phyloP scores from a whole-genome alignment of 441 rosid species.

The Corymbia citriodora region DNA sequence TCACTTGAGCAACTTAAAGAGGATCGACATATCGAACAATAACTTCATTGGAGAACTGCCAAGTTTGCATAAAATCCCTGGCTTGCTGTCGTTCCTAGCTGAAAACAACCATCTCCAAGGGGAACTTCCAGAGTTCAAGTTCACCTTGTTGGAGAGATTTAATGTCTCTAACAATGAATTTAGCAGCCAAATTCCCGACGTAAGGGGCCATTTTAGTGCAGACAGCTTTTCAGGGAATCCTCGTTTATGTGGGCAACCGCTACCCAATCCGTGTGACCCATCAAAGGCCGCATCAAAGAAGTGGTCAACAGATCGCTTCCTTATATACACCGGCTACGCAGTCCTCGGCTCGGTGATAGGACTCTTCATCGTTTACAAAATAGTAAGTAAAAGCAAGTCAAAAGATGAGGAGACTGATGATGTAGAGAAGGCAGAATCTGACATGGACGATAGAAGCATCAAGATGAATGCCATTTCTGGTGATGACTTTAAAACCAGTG shows the following conservation, averaged over 20 bases:
- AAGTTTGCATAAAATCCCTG: neutral
- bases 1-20: neutral
- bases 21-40: neutral
- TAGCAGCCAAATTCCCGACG: neutral
- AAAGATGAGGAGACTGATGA: slow-evolving; percentile 3
- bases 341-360: slow-evolving; percentile 20
- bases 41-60: slow-evolving; percentile 2
- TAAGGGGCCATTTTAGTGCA: neutral
- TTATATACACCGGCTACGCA: slow-evolving; percentile 45
- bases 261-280: neutral
- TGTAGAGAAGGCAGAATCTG: neutral
- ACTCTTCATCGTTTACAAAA: slow-evolving; percentile 13
- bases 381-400: slow-evolving; percentile 17
- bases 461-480: slow-evolving; percentile 9
- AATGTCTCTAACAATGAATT: slow-evolving; percentile 6
- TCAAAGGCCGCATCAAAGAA: neutral
- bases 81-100: neutral
- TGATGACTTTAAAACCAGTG: slow-evolving; percentile 15
- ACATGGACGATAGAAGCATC: neutral
- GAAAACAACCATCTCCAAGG: neutral
- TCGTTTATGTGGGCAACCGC: neutral
- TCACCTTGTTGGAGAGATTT: neutral
- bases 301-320: slow-evolving; percentile 17
- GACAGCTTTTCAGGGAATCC: slow-evolving; percentile 2
- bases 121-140: neutral